Conservation (phyloP, 1,139 yeast genomes). For the Pichia sp. region DNA sequence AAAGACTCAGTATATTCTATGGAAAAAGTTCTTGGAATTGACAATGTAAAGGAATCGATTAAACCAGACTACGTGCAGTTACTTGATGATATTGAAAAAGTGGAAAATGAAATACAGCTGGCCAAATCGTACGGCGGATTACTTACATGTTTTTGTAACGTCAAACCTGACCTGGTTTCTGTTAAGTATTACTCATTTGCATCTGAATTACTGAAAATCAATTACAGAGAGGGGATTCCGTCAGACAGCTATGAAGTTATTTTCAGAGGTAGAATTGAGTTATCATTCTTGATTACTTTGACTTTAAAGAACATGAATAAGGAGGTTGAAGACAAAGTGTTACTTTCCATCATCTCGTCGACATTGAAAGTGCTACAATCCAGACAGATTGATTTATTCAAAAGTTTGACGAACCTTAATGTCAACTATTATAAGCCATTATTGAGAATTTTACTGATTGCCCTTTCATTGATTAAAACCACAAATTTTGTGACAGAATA, state of each 20-base stretch:
- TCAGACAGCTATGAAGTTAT: conserved; percentile 41
- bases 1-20: conserved; percentile 14
- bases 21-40: conserved; percentile 13
- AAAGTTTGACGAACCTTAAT: conserved; percentile 31
- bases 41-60: conserved; percentile 41
- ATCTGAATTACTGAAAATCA: conserved; percentile 41
- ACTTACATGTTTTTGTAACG: conserved; percentile 52
- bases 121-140: conserved; percentile 77
- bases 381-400: conserved; percentile 36
- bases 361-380: conserved; percentile 39
- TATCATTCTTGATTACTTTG: conserved; percentile 58
- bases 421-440: conserved; percentile 48
- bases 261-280: conserved; percentile 55
- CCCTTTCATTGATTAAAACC: conserved; percentile 36
- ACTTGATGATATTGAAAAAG: conserved; percentile 55
- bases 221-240: conserved; percentile 46
- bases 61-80: conserved; percentile 49
- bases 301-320: conserved; percentile 29
- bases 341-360: conserved; percentile 34
- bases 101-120: conserved; percentile 58
- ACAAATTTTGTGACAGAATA: conserved; percentile 39
- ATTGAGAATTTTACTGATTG: conserved; percentile 46
- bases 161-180: conserved; percentile 26
- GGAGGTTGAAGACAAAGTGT: conserved; percentile 21
- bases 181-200: conserved; percentile 35